These are phyloP conservation scores for Yamadazyma paraphyllophila DNA, from an alignment of 805 yeast species.

Conservation along the genomic window DNA sequence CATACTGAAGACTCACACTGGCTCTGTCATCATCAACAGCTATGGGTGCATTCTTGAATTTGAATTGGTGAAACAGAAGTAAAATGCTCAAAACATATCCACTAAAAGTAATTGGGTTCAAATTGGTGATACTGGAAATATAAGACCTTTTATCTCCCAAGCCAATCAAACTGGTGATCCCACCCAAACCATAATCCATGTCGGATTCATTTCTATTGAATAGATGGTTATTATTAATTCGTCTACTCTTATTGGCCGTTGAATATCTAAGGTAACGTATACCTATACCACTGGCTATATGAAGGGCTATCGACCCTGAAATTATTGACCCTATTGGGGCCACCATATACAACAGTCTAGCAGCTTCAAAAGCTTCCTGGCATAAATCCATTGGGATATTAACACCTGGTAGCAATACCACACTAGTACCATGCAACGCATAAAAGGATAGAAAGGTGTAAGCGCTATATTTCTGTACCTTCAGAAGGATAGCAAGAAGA, in stretches of 20 bases:
- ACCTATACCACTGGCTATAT: constrained; percentile 52
- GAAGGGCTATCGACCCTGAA: constrained; percentile 48
- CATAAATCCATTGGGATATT: constrained; percentile 44
- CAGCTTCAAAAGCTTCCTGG: constrained; percentile 57
- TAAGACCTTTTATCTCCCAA: constrained; percentile 50
- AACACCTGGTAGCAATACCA: constrained; percentile 50
- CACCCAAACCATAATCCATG: constrained; percentile 59
- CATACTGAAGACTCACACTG: constrained; percentile 49
- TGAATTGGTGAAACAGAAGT: constrained; percentile 44
- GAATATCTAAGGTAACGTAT: constrained; percentile 36
- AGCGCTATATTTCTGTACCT: constrained; percentile 59
- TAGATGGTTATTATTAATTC: constrained; percentile 10
- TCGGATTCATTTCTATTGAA: constrained; percentile 22
- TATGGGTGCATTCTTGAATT: constrained; percentile 51
- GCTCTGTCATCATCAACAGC: constrained; percentile 64
- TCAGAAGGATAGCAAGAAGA: constrained; percentile 15
- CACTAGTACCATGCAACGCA: constrained; percentile 55
- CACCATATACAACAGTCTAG: constrained; percentile 58
- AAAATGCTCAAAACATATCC: constrained; percentile 55
- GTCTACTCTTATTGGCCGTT: constrained; percentile 9
- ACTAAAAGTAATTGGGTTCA: constrained; percentile 55
- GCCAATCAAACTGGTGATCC: constrained; percentile 55
- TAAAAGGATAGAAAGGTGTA: constrained; percentile 56
- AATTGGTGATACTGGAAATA: constrained; percentile 43
- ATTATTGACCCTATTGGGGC: constrained; percentile 49